phyloP scores from a whole-genome alignment of 495 filamentous ascomycete species.

The Pseudomonodictys pantanalensis region DNA sequence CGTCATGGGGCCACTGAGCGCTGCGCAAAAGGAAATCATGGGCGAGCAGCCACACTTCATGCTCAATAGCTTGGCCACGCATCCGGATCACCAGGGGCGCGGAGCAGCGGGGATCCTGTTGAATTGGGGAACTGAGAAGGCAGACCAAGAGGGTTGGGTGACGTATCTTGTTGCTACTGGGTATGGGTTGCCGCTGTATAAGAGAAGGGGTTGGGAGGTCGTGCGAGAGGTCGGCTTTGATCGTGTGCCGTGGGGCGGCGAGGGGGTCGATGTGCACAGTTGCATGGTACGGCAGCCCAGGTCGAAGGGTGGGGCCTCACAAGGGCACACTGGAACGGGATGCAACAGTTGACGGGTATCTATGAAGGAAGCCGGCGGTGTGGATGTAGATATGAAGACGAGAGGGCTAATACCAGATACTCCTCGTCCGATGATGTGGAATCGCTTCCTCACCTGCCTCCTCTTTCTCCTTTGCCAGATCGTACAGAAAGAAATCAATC shows the following conservation, averaged over 20 bases:
- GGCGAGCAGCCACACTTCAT: constrained; percentile 16
- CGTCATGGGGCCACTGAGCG: constrained; percentile 5
- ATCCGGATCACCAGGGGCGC: constrained; percentile 1
- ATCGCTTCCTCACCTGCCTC: constrained; percentile 50
- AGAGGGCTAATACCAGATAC: constrained; percentile 99
- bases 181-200: neutral
- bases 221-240: neutral
- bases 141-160: neutral
- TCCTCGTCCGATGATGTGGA: constrained; percentile 89
- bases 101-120: neutral
- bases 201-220: neutral
- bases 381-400: too few species aligned
- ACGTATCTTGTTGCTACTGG: constrained; percentile 1
- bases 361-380: too few species aligned
- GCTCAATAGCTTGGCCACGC: constrained; percentile 14
- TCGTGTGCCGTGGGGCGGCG: neutral
- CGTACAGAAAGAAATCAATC: constrained; percentile 96
- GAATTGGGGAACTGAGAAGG: neutral
- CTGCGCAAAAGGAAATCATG: constrained; percentile 19
- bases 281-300: neutral
- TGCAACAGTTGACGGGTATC: too few species aligned
- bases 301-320: neutral
- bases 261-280: constrained; percentile 6
- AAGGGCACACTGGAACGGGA: neutral
- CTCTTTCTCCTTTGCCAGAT: constrained; percentile 84